Percentiles rank a stretch among this genome's conserved stretches.
phyloP scores from a whole-genome alignment of 2,329 filamentous ascomycete genomes.

The Curvularia eragrostidis region DNA sequence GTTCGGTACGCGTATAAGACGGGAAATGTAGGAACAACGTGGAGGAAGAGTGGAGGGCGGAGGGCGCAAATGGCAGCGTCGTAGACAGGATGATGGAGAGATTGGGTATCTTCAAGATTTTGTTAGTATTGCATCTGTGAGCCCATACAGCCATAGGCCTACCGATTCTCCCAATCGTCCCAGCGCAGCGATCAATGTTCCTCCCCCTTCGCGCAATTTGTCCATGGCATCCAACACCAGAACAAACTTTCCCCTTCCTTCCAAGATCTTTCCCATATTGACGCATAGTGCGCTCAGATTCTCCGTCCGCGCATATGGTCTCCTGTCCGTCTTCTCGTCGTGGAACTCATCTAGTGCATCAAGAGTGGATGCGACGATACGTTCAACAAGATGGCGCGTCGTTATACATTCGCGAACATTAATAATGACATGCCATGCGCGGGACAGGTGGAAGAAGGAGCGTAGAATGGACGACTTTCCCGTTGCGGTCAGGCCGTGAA shows the following conservation, averaged over 20 bases:
- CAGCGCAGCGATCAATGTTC: conserved; percentile 80
- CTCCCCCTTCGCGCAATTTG: conserved; percentile 77
- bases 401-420: conserved; percentile 80
- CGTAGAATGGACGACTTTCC: conserved; percentile 79
- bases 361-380: conserved; percentile 63
- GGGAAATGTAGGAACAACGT: conserved; percentile 82
- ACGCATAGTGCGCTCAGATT: conserved; percentile 78
- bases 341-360: conserved; percentile 53
- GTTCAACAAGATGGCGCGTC: conserved; percentile 77
- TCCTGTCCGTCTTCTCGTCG: conserved; percentile 44
- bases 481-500: conserved; percentile 85
- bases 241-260: conserved; percentile 68
- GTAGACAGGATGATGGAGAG: conserved; percentile 80
- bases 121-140: conserved; percentile 11
- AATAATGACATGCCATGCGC: conserved; percentile 66
- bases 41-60: conserved; percentile 71
- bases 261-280: conserved; percentile 71
- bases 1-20: conserved; percentile 81
- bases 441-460: conserved; percentile 63
- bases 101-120: conserved; percentile 70
- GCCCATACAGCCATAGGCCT: conserved; percentile 43
- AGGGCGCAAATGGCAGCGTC: conserved; percentile 70
- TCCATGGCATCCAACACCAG: conserved; percentile 90
- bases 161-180: conserved; percentile 83
- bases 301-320: conserved; percentile 72